Evolutionary conservation across 306 rosid species (phyloP).

Genomic region (Quercus agrifolia): DNA sequence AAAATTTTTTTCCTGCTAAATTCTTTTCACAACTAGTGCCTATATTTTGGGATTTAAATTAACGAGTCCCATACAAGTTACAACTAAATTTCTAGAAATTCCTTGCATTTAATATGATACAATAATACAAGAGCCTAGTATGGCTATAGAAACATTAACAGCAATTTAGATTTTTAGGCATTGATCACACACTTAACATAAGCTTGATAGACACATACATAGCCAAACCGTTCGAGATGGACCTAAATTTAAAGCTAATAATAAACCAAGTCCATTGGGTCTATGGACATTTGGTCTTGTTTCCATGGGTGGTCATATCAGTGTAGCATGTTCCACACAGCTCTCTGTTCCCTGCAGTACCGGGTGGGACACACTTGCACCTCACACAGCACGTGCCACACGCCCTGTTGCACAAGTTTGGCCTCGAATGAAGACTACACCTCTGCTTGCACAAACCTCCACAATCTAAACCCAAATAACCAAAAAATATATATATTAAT

Average conservation of each 20-base stretch:
- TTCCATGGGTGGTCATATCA: constrained; percentile 61
- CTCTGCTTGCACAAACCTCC: constrained; percentile 44
- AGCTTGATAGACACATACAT: neutral
- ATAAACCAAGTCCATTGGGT: neutral
- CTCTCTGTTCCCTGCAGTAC: constrained; percentile 65
- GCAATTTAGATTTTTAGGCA: neutral
- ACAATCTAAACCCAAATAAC: constrained; percentile 41
- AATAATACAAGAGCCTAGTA: neutral
- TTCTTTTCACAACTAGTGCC: too few species aligned
- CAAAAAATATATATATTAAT: too few species aligned
- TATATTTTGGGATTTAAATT: too few species aligned
- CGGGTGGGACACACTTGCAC: constrained; percentile 76
- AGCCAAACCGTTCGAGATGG: too few species aligned
- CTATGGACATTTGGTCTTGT: constrained; percentile 54
- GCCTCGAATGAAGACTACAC: constrained; percentile 52
- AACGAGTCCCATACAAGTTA: too few species aligned
- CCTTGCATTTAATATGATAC: too few species aligned
- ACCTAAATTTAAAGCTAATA: neutral
- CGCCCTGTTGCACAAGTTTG: constrained; percentile 50
- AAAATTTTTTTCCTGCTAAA: too few species aligned
- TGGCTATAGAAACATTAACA: neutral
- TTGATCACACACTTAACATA: neutral
- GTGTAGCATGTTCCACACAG: constrained; percentile 64
- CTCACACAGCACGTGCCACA: constrained; percentile 63
- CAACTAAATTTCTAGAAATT: too few species aligned